A percentile compares a stretch with the other conserved stretches of the same genome.
Evolutionary conservation across 2,329 filamentous ascomycete species (phyloP).

Genomic region (Epichloe elymi): DNA sequence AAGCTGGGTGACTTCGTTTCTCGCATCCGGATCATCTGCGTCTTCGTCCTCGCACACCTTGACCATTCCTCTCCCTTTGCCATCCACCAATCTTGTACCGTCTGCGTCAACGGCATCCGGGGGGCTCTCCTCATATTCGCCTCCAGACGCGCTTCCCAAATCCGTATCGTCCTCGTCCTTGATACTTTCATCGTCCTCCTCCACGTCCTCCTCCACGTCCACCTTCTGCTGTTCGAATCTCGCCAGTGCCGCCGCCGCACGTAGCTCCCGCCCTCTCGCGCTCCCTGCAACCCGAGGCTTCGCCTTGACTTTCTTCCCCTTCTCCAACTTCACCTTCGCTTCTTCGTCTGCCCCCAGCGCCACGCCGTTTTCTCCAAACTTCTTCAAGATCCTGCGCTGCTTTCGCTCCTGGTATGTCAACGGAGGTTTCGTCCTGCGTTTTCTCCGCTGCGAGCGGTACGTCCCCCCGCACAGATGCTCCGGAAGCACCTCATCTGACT

Average conservation of each 20-base stretch:
- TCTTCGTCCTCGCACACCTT: constrained; percentile 63
- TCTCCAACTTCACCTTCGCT: constrained; percentile 52
- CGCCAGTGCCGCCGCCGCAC: constrained; percentile 64
- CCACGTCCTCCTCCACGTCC: constrained; percentile 14
- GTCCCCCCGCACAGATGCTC: constrained; percentile 74
- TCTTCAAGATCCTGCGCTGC: constrained; percentile 58
- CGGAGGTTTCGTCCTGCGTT: constrained; percentile 37
- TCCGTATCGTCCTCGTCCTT: constrained; percentile 29
- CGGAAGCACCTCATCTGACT: constrained; percentile 43
- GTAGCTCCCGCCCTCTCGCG: constrained; percentile 58
- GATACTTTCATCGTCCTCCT: not conserved
- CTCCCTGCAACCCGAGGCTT: constrained; percentile 66
- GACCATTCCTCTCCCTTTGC: constrained; percentile 53
- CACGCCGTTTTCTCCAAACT: constrained; percentile 60
- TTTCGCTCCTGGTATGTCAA: constrained; percentile 60
- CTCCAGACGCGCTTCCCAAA: constrained; percentile 33
- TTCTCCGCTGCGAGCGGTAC: constrained; percentile 48
- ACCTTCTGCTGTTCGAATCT: constrained; percentile 49
- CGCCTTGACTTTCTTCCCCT: constrained; percentile 45
- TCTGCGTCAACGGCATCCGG: constrained; percentile 45
- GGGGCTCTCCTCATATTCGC: constrained; percentile 26
- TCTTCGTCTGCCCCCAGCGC: constrained; percentile 57
- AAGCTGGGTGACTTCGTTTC: constrained; percentile 50
- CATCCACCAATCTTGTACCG: constrained; percentile 51
- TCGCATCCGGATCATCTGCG: constrained; percentile 30